Percentiles rank a stretch among this genome's conserved stretches.
Evolutionary conservation across 306 rosid genomes (phyloP).

Genomic region (Prosopis cineraria): DNA sequence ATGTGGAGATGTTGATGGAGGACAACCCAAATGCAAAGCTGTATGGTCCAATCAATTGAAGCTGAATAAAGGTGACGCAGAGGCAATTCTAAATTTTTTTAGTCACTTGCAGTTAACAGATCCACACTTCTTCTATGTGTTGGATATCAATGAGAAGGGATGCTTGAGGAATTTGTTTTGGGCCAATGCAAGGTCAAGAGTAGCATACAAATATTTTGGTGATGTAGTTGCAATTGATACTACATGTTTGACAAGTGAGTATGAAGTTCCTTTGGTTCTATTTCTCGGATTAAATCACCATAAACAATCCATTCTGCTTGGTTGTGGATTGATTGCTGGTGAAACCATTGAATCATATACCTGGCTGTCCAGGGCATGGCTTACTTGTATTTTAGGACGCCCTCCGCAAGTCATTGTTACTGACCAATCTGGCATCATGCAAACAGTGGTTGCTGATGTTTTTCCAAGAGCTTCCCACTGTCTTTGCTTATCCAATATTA

Average conservation of each 20-base stretch:
- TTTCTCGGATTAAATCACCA: slow-evolving; percentile 75
- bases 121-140: slow-evolving; percentile 65
- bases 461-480: slow-evolving; percentile 77
- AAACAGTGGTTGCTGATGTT: slow-evolving; percentile 63
- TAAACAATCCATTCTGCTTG: slow-evolving; percentile 64
- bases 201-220: slow-evolving; percentile 54
- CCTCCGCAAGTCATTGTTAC: slow-evolving; percentile 72
- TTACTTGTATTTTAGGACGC: slow-evolving; percentile 68
- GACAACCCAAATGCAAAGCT: slow-evolving; percentile 35
- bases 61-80: slow-evolving; percentile 63
- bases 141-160: slow-evolving; percentile 70
- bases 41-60: slow-evolving; percentile 53
- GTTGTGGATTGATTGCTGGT: slow-evolving; percentile 70
- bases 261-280: slow-evolving; percentile 65
- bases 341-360: slow-evolving; percentile 66
- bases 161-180: slow-evolving; percentile 73
- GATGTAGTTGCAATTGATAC: slow-evolving; percentile 65
- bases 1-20: slow-evolving; percentile 44
- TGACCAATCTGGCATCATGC: slow-evolving; percentile 47
- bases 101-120: slow-evolving; percentile 52
- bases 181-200: slow-evolving; percentile 63
- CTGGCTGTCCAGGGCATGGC: slow-evolving; percentile 78
- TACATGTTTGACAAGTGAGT: slow-evolving; percentile 49
- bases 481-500: slow-evolving; percentile 51
- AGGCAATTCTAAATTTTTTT: slow-evolving; percentile 56